Evolutionary conservation across 495 filamentous ascomycete species (phyloP).

Genomic region (Neurospora sp.): DNA sequence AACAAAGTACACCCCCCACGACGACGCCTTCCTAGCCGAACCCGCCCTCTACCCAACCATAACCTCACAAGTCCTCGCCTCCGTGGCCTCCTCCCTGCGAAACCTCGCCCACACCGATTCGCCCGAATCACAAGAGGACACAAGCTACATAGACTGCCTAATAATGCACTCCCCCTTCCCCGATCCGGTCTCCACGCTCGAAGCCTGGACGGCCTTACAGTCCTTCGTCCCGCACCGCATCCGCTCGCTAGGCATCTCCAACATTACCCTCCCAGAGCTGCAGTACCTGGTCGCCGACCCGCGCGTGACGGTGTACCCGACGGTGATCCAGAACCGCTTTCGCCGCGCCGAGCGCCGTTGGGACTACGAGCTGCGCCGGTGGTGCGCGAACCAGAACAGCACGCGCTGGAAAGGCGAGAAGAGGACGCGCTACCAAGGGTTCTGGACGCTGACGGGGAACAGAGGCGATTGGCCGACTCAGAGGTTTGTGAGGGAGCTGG

Average conservation of each 20-base stretch:
- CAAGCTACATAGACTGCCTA: slow-evolving; percentile 59
- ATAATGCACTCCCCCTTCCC: slow-evolving; percentile 62
- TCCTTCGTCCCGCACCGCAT: slow-evolving; percentile 53
- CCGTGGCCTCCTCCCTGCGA: slow-evolving; percentile 56
- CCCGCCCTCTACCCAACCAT: slow-evolving; percentile 46
- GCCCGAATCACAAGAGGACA: slow-evolving; percentile 13
- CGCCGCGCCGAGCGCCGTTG: slow-evolving; percentile 47
- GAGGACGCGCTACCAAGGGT: slow-evolving; percentile 59
- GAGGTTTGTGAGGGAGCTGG: slow-evolving; percentile 42
- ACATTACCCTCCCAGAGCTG: slow-evolving; percentile 48
- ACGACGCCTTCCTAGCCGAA: slow-evolving; percentile 47
- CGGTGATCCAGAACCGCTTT: slow-evolving; percentile 68
- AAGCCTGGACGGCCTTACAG: slow-evolving; percentile 55
- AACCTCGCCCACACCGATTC: slow-evolving; percentile 41
- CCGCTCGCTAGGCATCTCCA: slow-evolving; percentile 63
- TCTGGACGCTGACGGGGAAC: slow-evolving; percentile 75
- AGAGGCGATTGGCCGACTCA: slow-evolving; percentile 41
- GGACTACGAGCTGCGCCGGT: slow-evolving; percentile 51
- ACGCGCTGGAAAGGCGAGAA: slow-evolving; percentile 24
- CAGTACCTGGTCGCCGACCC: slow-evolving; percentile 29
- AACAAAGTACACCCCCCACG: slow-evolving; percentile 65
- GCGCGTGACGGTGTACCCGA: slow-evolving; percentile 31
- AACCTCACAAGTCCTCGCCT: slow-evolving; percentile 54
- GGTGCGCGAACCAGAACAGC: slow-evolving; percentile 31
- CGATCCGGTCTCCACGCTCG: slow-evolving; percentile 46